Percentiles rank a stretch among this genome's conserved stretches.
phyloP scores from a whole-genome alignment of 176 grass and related monocot species.

The Eleusine indica region DNA sequence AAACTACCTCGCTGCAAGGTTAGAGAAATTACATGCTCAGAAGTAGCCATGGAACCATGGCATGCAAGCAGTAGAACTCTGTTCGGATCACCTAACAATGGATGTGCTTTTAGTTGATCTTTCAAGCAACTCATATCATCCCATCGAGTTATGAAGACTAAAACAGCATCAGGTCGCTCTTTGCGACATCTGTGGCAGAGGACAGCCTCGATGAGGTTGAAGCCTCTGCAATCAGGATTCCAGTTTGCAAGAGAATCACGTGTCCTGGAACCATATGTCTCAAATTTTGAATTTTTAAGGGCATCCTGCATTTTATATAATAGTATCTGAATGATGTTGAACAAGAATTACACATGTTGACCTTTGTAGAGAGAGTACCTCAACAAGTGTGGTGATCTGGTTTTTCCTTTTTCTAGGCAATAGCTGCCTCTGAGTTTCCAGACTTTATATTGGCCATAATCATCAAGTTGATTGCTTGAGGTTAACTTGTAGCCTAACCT shows the following conservation, averaged over 20 bases:
- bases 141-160: slow-evolving; percentile 99
- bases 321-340: slow-evolving; percentile 28
- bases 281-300: slow-evolving; percentile 75
- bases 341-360: slow-evolving; percentile 13
- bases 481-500: slow-evolving; percentile 90
- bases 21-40: slow-evolving; percentile 74
- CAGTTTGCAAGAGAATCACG: slow-evolving; percentile 85
- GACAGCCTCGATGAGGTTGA: slow-evolving; percentile 94
- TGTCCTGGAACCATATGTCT: slow-evolving; percentile 76
- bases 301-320: slow-evolving; percentile 71
- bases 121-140: slow-evolving; percentile 95
- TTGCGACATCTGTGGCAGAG: slow-evolving; percentile 97
- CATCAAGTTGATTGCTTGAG: slow-evolving; percentile 90
- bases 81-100: slow-evolving; percentile 87
- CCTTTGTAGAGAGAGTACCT: slow-evolving; percentile 55
- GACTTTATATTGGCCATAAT: slow-evolving; percentile 98
- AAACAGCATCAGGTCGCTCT: slow-evolving; percentile 79
- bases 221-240: slow-evolving; percentile 96
- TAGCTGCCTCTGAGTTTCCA: slow-evolving; percentile 93
- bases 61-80: slow-evolving; percentile 89
- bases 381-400: slow-evolving; percentile 85
- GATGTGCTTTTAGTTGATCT: slow-evolving; percentile 94
- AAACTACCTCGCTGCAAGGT: slow-evolving; percentile 19
- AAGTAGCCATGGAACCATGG: slow-evolving; percentile 97
- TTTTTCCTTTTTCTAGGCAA: slow-evolving; percentile 94